These are phyloP conservation scores for Forsythia suspensa DNA, from an alignment of 257 asterid genomes.

Conservation along the genomic window DNA sequence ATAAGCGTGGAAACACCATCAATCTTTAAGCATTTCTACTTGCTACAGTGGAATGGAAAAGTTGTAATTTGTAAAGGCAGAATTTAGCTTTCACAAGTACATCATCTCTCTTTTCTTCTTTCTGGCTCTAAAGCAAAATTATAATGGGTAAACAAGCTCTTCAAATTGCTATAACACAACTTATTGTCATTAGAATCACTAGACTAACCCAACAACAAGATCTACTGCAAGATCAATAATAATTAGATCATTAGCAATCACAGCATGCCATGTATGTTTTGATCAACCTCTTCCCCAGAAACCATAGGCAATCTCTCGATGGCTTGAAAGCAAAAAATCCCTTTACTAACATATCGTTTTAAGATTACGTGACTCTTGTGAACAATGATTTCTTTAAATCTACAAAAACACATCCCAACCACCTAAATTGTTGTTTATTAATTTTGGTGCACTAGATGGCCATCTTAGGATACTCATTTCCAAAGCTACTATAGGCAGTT, in stretches of 20 bases:
- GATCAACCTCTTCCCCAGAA: not conserved
- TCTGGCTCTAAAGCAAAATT: not conserved
- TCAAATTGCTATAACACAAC: no score
- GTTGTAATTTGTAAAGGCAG: no score
- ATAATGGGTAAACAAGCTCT: not conserved
- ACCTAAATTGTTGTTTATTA: not conserved
- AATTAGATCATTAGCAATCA: not conserved
- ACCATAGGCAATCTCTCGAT: not conserved
- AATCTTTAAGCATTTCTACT: no score
- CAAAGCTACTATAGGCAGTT: no score
- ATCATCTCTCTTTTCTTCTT: not conserved
- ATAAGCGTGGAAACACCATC: no score
- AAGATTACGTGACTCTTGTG: not conserved
- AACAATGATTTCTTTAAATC: not conserved
- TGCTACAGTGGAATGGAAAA: no score
- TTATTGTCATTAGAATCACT: not conserved
- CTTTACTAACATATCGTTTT: not conserved
- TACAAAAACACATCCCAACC: no score
- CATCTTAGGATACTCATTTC: not conserved
- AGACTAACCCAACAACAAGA: not conserved
- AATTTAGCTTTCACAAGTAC: not conserved
- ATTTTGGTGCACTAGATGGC: not conserved
- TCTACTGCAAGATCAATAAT: not conserved
- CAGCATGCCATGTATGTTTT: not conserved
- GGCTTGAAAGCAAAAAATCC: not conserved